phyloP scores from a whole-genome alignment of 345 rosid genomes.

The Syzygium aromaticum region DNA sequence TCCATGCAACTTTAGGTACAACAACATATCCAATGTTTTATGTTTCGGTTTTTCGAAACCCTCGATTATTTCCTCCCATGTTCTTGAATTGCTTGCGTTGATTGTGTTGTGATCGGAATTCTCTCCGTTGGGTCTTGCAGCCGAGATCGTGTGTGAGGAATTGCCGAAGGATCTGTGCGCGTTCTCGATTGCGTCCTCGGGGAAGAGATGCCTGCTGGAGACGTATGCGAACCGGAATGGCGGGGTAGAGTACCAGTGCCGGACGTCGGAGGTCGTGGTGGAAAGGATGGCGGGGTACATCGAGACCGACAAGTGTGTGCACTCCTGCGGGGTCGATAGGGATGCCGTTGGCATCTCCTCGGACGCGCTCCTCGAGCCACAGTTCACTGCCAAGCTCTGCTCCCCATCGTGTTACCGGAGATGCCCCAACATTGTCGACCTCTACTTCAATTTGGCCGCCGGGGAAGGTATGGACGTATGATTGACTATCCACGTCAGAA shows the following conservation, averaged over 20 bases:
- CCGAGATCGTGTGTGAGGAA: constrained; percentile 59
- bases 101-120: neutral
- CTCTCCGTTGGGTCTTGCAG: constrained; percentile 11
- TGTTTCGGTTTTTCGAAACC: neutral
- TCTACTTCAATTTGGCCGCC: constrained; percentile 87
- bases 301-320: constrained; percentile 68
- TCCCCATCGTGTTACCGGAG: constrained; percentile 53
- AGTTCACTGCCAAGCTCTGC: constrained; percentile 77
- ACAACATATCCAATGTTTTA: neutral
- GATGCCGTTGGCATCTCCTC: constrained; percentile 84
- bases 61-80: neutral
- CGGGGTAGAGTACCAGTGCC: constrained; percentile 51
- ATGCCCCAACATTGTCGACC: constrained; percentile 92
- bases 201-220: constrained; percentile 85
- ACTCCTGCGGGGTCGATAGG: constrained; percentile 78
- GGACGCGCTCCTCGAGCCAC: constrained; percentile 72
- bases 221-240: constrained; percentile 24
- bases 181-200: constrained; percentile 57
- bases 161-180: constrained; percentile 63
- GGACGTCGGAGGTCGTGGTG: constrained; percentile 77
- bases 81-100: neutral
- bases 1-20: constrained; percentile 62
- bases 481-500: neutral
- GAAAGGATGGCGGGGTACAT: constrained; percentile 63
- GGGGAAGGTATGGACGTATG: constrained; percentile 65